Conservation (phyloP, 108 stramenopile genomes). For the Cyclotella kingstonii region DNA sequence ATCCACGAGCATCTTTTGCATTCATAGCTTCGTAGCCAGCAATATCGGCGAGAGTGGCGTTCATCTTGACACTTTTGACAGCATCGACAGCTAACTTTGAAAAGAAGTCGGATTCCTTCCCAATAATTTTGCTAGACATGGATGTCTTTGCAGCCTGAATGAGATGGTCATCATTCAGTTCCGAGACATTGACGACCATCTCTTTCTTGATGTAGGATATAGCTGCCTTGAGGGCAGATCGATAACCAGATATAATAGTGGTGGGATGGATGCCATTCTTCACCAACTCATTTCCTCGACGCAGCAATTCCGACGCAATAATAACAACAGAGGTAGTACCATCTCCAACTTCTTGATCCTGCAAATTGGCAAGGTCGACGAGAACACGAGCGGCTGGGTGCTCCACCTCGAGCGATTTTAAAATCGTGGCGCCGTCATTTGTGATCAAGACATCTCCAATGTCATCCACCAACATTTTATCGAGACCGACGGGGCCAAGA, state of each 20-base stretch:
- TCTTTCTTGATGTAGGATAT: slow-evolving; percentile 93
- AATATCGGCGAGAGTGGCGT: slow-evolving; percentile 47
- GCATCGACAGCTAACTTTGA: slow-evolving; percentile 95
- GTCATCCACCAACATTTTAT: slow-evolving; percentile 99
- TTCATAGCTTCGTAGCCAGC: slow-evolving; percentile 49
- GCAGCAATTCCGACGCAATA: slow-evolving; percentile 94
- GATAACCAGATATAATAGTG: slow-evolving; percentile 95
- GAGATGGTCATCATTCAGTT: slow-evolving; percentile 85
- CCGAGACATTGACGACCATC: slow-evolving; percentile 83
- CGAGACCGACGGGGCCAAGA: slow-evolving; percentile 98
- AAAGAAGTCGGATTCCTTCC: slow-evolving; percentile 93
- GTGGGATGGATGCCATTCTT: slow-evolving; percentile 97
- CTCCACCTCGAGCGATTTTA: slow-evolving; percentile 97
- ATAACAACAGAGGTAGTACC: slow-evolving; percentile 99
- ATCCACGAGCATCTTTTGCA: background rate
- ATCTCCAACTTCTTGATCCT: slow-evolving; percentile 99
- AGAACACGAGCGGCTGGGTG: slow-evolving; percentile 99
- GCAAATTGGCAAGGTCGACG: slow-evolving; percentile 97
- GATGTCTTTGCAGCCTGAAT: slow-evolving; percentile 94
- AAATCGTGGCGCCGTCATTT: slow-evolving; percentile 99
- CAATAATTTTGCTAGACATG: slow-evolving; percentile 98
- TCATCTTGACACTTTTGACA: slow-evolving; percentile 87
- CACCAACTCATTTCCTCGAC: slow-evolving; percentile 94
- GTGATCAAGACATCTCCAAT: slow-evolving; percentile 99
- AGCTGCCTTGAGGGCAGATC: slow-evolving; percentile 95